Conservation (phyloP, 2,329 filamentous ascomycete species). For the Paraphaeosphaeria sporulosa region DNA sequence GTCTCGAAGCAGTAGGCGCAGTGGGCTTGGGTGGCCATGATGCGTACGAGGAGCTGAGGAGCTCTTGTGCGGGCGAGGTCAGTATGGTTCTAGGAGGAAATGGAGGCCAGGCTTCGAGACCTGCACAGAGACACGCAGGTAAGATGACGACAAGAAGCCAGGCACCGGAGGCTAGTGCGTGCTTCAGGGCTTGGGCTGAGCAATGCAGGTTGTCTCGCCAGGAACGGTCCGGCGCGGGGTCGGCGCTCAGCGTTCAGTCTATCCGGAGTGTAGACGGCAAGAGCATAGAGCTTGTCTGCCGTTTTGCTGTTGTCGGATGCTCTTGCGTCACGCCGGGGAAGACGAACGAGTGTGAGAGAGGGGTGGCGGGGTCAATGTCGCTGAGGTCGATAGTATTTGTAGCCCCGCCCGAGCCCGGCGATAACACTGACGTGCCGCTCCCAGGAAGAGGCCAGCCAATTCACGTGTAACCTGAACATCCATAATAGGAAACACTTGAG, state of each 20-base stretch:
- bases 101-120: constrained; percentile 2
- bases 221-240: constrained; percentile 18
- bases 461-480: constrained; percentile 19
- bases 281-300: constrained; percentile 34
- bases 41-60: constrained; percentile 12
- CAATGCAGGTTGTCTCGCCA: constrained; percentile 18
- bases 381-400: background rate
- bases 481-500: constrained; percentile 20
- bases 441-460: constrained; percentile 4
- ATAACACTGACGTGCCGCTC: background rate
- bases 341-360: constrained; percentile 16
- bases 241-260: constrained; percentile 15
- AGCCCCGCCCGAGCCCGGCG: constrained; percentile 2
- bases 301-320: constrained; percentile 23
- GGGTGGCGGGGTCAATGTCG: constrained; percentile 19
- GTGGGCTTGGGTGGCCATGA: constrained; percentile 85
- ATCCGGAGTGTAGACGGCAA: constrained; percentile 34
- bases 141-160: constrained; percentile 20
- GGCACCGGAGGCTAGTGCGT: constrained; percentile 16
- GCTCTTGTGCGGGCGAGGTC: too few species aligned
- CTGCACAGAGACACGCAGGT: constrained; percentile 2
- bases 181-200: constrained; percentile 9
- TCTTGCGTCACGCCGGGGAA: constrained; percentile 37
- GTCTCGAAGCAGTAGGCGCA: constrained; percentile 94
- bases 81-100: background rate